phyloP scores from a whole-genome alignment of 2,329 filamentous ascomycete species.

The Colletotrichum shisoi region DNA sequence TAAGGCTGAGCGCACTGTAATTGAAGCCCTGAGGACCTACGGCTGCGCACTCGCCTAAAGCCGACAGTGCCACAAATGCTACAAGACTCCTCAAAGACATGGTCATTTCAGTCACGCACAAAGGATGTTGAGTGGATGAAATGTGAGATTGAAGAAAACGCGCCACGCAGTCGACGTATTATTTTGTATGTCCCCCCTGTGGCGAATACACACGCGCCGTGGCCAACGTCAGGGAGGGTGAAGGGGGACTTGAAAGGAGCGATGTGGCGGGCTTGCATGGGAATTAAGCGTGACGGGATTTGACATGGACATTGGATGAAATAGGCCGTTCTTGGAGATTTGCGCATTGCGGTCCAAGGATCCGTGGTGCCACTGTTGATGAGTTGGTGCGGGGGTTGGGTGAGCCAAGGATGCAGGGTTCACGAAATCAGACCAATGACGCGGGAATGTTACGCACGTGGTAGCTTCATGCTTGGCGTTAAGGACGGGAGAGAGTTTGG shows the following conservation, averaged over 20 bases:
- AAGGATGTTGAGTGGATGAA: too few species aligned
- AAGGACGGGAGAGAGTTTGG: not conserved
- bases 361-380: conserved; percentile 6
- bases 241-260: not conserved
- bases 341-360: not conserved
- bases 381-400: not conserved
- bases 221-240: conserved; percentile 1
- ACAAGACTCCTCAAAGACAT: not conserved
- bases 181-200: conserved; percentile 4
- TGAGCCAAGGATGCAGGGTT: conserved; percentile 16
- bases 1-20: conserved; percentile 43
- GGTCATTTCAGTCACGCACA: not conserved
- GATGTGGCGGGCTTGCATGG: conserved; percentile 1
- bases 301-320: conserved; percentile 3
- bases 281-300: not conserved
- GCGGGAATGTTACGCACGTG: conserved; percentile 3
- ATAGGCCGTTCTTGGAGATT: not conserved
- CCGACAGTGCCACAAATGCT: not conserved
- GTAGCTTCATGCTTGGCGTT: not conserved
- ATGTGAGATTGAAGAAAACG: not conserved
- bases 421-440: conserved; percentile 8
- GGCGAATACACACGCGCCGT: not conserved
- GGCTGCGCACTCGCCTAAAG: not conserved
- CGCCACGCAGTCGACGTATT: not conserved
- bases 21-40: conserved; percentile 41